phyloP scores from a whole-genome alignment of 2,329 filamentous ascomycete species.

The Hyphodiscus sp. region DNA sequence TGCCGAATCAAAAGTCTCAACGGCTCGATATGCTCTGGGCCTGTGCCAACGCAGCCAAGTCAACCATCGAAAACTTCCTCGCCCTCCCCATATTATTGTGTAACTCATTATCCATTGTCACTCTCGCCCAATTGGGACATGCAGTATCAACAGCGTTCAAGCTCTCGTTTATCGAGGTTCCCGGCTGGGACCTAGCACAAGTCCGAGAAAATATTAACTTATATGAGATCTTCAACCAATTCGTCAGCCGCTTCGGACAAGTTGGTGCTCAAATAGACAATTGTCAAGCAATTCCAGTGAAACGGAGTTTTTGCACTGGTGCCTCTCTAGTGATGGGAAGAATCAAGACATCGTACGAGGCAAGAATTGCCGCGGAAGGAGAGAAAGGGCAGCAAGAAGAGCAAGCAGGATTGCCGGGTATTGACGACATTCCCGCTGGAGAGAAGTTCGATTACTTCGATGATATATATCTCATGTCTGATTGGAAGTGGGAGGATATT shows the following conservation, averaged over 20 bases:
- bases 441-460: neutral
- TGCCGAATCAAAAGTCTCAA: conserved; percentile 4
- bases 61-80: conserved; percentile 9
- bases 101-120: conserved; percentile 3
- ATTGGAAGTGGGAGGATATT: neutral
- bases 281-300: conserved; percentile 5
- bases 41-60: conserved; percentile 12
- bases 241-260: conserved; percentile 11
- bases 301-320: conserved; percentile 9
- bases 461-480: neutral
- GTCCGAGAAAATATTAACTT: conserved; percentile 32
- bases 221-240: conserved; percentile 15
- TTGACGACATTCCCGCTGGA: neutral
- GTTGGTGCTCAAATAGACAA: conserved; percentile 12
- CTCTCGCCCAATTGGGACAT: conserved; percentile 31
- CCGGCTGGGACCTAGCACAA: conserved; percentile 33
- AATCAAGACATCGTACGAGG: conserved; percentile 14
- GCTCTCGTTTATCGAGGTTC: conserved; percentile 32
- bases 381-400: neutral
- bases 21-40: conserved; percentile 19
- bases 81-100: conserved; percentile 5
- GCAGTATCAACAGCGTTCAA: conserved; percentile 33
- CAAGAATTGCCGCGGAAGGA: conserved; percentile 3
- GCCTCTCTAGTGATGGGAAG: conserved; percentile 9
- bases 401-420: neutral